Evolutionary conservation across 2,329 filamentous ascomycete genomes (phyloP), one percentile per base, ranked within the genome.

Genomic region (Talaromyces amestolkiae): DNA sequence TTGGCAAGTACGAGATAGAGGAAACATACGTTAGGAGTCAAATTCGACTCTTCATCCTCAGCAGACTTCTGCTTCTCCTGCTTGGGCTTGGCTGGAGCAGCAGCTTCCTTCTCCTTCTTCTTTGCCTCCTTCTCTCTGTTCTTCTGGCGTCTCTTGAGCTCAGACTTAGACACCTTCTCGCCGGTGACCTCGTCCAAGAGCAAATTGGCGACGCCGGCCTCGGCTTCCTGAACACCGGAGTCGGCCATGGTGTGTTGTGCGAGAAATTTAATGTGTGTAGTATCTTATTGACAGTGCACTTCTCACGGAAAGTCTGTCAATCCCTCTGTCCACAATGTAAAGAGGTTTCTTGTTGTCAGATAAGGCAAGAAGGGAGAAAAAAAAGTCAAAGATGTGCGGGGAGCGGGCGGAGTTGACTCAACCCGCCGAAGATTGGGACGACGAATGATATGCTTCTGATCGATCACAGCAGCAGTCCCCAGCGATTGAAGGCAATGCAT

Each of bases 61-160:
- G 82, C 81, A 53, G 81, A 85, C 68, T 84, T 82, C 76, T 86
- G 85, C 81, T 89, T 88, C 73, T 83, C 83, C 81, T 89, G 88
- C 73, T 83, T 83, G 68, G 84, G 81, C 72, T 85, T 84, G 53
- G 86, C 81, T 47, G 86, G 84, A 41, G 88, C 84, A 60, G 87
- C 84, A 61, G 91, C 91, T 33, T 88, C 91, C 85, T 92, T 94
- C 82, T 92, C 88, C 72, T 88, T 88, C 89, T 96, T 97, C 82
- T 93, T 91, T 71, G 90, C 90, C 68, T 96, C 93, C 80, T 87
- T 88, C 79, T 94, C 87, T 71, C 94, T 89, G 76, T 89, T 86
- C 91, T 99, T 99, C 83, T 93, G 87, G 74, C 94, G 89, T 84
- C 92, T 94, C 92, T 99, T 99, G 78, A 98, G 84, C 82, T 93